Evolutionary conservation across 768 basidiomycete species (phyloP).

Genomic region (Gloeophyllum trabeum): DNA sequence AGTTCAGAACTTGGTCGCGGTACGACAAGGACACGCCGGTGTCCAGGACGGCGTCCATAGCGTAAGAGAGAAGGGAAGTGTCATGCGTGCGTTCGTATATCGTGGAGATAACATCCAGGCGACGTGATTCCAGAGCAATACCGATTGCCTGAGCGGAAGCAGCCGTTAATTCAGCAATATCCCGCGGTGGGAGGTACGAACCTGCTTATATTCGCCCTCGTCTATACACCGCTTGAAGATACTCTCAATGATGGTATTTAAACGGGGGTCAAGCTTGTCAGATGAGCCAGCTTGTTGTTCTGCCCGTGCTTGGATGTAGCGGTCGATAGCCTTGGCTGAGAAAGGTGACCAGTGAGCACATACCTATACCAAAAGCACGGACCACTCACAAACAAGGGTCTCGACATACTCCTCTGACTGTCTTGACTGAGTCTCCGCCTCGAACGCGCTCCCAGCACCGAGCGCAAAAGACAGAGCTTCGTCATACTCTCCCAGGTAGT

Average conservation of each 20-base stretch:
- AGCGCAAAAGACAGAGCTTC: slow-evolving; percentile 95
- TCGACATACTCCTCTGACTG: slow-evolving; percentile 85
- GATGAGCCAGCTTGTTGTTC: slow-evolving; percentile 37
- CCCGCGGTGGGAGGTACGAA: slow-evolving; percentile 17
- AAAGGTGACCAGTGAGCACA: background rate
- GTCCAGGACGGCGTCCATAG: slow-evolving; percentile 87
- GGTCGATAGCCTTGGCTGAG: slow-evolving; percentile 90
- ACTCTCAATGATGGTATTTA: slow-evolving; percentile 78
- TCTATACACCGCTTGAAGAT: slow-evolving; percentile 81
- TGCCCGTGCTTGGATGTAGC: slow-evolving; percentile 66
- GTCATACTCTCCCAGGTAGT: slow-evolving; percentile 90
- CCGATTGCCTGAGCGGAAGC: slow-evolving; percentile 73
- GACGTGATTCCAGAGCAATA: slow-evolving; percentile 85
- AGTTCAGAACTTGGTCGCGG: slow-evolving; percentile 70
- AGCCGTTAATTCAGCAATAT: slow-evolving; percentile 6
- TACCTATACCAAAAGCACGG: background rate
- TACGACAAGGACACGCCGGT: slow-evolving; percentile 82
- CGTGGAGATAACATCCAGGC: slow-evolving; percentile 75
- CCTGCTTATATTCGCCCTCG: slow-evolving; percentile 89
- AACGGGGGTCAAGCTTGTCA: slow-evolving; percentile 64
- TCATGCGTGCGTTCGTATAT: slow-evolving; percentile 71
- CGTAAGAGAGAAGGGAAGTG: slow-evolving; percentile 72
- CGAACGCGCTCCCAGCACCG: slow-evolving; percentile 80
- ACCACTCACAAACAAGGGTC: slow-evolving; percentile 80
- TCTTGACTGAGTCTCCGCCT: slow-evolving; percentile 49